Evolutionary conservation across 257 asterid genomes (phyloP).

Genomic region (Mitragyna speciosa): DNA sequence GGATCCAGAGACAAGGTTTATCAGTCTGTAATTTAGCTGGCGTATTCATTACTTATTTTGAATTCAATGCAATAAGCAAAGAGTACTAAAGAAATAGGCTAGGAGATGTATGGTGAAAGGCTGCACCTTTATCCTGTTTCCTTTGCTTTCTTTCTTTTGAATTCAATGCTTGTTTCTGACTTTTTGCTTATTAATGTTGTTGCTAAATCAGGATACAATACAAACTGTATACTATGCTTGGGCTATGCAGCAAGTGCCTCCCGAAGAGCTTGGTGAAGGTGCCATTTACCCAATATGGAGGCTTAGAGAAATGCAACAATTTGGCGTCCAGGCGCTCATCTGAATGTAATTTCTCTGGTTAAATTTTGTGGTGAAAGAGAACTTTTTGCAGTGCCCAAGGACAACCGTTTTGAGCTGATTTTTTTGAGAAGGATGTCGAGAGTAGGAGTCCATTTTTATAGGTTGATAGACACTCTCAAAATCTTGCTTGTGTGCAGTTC

Average conservation of each 20-base stretch:
- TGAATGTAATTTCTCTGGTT: slow-evolving; percentile 21
- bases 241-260: slow-evolving; percentile 94
- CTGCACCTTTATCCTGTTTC: background rate
- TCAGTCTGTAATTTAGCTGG: background rate
- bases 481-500: slow-evolving; percentile 4
- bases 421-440: background rate
- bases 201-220: slow-evolving; percentile 70
- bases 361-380: background rate
- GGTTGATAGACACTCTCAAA: background rate
- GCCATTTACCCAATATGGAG: slow-evolving; percentile 76
- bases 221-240: slow-evolving; percentile 87
- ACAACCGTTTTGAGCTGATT: background rate
- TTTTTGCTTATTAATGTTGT: background rate
- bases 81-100: background rate
- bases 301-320: slow-evolving; percentile 93
- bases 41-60: background rate
- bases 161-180: background rate
- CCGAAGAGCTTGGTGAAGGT: slow-evolving; percentile 73
- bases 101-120: background rate
- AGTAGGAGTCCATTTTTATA: background rate
- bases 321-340: slow-evolving; percentile 82
- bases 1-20: background rate
- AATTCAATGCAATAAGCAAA: background rate
- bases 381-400: background rate
- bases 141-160: background rate